Evolutionary conservation across 345 rosid species (phyloP), one percentile per base, ranked within the genome.

Genomic region (Ceriops zippeliana): DNA sequence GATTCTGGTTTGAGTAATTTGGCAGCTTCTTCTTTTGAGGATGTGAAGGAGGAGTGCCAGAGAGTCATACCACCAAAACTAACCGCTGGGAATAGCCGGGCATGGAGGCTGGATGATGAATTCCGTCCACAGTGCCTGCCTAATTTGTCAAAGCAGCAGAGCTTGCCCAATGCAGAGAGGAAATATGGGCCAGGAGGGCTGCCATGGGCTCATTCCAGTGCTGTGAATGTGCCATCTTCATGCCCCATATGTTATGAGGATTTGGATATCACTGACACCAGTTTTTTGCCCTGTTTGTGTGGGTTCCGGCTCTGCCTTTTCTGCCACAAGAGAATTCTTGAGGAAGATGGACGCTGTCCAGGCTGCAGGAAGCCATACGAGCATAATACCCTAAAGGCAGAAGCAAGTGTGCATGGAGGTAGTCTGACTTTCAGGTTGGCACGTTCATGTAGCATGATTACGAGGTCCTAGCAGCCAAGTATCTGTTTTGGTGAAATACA

Each of bases 301-400:
- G 96, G 98, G 59, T 93, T 89, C 75, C 86, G 87, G 62, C 91
- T 93, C 65, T 93, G 98, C 58, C 89, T 93, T 63, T 93, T 93
- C 82, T 93, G 98, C 76, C 91, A 93, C 86, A 89, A 91, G 87
- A 89, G 90, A 76, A 93, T 93, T 62, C 90, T 89, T 24, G 92
- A 93, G 78, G 93, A 81, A 72, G 96, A 93, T 81, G 91, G 89
- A 20, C 95, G 97, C 52, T 93, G 98, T 81, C 98, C 98, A 6
- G 91, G 93, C 71, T 93, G 97, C 77, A 86, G 98, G 81, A 87
- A 91, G 82, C 89, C 84, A 0, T 93, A 93, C 57, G 80, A 84
- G 66, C 82, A 52, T 62, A 81, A 84, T 62, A 66, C 80, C 15
- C 61, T 77, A 54, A 84, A 83, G 72, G 79, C 76, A 4, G 92